Percentiles rank a stretch among this genome's conserved stretches.
These are phyloP conservation scores for Pythium inflatum DNA, from an alignment of 352 stramenopile species.

Conservation along the genomic window DNA sequence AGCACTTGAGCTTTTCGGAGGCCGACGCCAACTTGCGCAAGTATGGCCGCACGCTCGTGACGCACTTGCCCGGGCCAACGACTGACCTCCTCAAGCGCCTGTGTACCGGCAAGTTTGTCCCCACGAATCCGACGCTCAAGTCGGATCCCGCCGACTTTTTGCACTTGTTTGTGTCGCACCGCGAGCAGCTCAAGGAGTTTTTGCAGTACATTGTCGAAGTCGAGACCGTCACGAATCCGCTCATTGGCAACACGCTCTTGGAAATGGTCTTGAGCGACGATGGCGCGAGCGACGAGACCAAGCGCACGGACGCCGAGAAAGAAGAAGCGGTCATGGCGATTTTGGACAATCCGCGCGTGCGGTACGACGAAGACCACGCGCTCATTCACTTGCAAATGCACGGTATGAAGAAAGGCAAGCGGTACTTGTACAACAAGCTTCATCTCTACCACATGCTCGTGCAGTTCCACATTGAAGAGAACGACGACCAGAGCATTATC, in stretches of 20 bases:
- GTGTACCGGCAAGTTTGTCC: slow-evolving; percentile 86
- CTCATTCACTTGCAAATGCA: slow-evolving; percentile 93
- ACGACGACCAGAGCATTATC: slow-evolving; percentile 89
- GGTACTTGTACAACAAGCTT: slow-evolving; percentile 94
- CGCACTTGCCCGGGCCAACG: slow-evolving; percentile 81
- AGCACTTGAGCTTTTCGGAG: slow-evolving; percentile 82
- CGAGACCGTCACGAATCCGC: slow-evolving; percentile 87
- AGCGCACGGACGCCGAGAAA: slow-evolving; percentile 57
- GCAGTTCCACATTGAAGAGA: slow-evolving; percentile 93
- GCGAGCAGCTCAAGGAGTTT: slow-evolving; percentile 86
- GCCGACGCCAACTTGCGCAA: slow-evolving; percentile 86
- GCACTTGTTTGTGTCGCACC: slow-evolving; percentile 93
- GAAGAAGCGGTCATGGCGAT: slow-evolving; percentile 86
- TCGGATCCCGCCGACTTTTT: slow-evolving; percentile 89
- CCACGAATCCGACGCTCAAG: slow-evolving; percentile 58
- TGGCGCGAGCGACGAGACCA: slow-evolving; percentile 37
- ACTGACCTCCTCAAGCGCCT: slow-evolving; percentile 91
- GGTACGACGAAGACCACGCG: slow-evolving; percentile 93
- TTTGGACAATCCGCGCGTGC: slow-evolving; percentile 88
- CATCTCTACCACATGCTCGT: slow-evolving; percentile 95
- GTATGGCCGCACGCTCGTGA: slow-evolving; percentile 90
- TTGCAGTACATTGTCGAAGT: slow-evolving; percentile 90
- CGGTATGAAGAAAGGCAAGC: slow-evolving; percentile 91
- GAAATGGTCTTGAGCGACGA: slow-evolving; percentile 88
- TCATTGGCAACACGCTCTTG: slow-evolving; percentile 88